Base-by-base conservation (phyloP, 78 protist genomes). In the Dictyostelium firmibasis region DNA sequence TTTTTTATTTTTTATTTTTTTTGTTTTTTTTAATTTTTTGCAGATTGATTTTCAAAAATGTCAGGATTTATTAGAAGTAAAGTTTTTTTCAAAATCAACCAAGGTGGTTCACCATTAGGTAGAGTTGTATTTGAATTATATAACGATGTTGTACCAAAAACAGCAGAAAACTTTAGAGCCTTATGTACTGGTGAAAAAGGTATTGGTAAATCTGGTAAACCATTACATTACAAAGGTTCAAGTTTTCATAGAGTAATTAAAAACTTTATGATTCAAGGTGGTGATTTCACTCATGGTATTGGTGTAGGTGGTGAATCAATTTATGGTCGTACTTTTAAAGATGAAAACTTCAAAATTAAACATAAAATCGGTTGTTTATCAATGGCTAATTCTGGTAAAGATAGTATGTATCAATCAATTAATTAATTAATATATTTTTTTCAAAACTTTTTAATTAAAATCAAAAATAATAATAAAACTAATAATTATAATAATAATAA, bases 361-460 rank as follows among this genome's bases (percentile, higher is more conserved):
- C 99, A 99, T 96, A 89, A 94, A 25, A 76, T 91, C 67, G 98
- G 98, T n/a, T 25, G 53, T 3, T 97, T 99, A 44, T 96, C 99
- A 53, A 98, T 99, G 99, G 99, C 99, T 41, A 99, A 98, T 92
- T 86, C 98, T 38, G 99, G 99, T 60, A 97, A 97, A 82, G 89
- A 98, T 96, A 97, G 98, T 88, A 98, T 96, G 85, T 43, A 62
- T 38, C 31, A 53, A 16, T 53, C 20, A 53, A 16, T 18, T 4
- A 86, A 25, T 33, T 4, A 38, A 38, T 38, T 4, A 38, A 38
- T 38, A 38, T 38, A 38, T 38, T 38, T 38, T 38, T 4, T 38
- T 38, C 4, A 38, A 38, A 47, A 9, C 16, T 64, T 53, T 53
- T 16, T 16, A 53, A n/a, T n/a, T n/a, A n/a, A n/a, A n/a, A n/a